phyloP scores from a whole-genome alignment of 202 grass and related monocot genomes.

The Eragrostis tef region DNA sequence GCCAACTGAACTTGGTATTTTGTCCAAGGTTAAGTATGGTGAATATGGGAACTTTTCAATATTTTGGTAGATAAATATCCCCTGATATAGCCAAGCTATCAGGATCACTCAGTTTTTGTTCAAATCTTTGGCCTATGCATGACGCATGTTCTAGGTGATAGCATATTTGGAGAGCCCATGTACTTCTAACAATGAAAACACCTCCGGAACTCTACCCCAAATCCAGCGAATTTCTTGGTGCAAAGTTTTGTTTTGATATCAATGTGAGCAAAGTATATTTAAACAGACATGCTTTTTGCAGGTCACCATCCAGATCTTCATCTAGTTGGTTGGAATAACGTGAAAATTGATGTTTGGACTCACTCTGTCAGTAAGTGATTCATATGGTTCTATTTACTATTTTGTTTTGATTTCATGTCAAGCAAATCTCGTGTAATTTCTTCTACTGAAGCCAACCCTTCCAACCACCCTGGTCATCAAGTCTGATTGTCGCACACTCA shows the following conservation, averaged over 20 bases:
- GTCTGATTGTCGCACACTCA: neutral
- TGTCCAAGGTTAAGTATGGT: conserved; percentile 4
- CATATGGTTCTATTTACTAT: conserved; percentile 16
- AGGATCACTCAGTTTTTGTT: conserved; percentile 18
- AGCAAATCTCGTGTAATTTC: neutral
- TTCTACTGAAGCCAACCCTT: conserved; percentile 22
- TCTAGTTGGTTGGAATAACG: conserved; percentile 90
- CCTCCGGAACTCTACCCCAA: neutral
- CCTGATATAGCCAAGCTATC: conserved; percentile 17
- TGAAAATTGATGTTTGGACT: conserved; percentile 91
- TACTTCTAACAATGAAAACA: neutral
- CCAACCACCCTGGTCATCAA: conserved; percentile 7
- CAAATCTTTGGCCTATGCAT: neutral
- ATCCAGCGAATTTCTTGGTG: conserved; percentile 16
- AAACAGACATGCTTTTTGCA: conserved; percentile 49
- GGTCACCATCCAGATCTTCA: conserved; percentile 98
- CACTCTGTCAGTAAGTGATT: conserved; percentile 79
- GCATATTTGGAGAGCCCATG: neutral
- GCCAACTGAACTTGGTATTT: conserved; percentile 4
- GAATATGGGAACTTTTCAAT: conserved; percentile 17
- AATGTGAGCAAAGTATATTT: conserved; percentile 24
- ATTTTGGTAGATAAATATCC: conserved; percentile 38
- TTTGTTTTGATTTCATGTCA: conserved; percentile 41
- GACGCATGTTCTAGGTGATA: conserved; percentile 18
- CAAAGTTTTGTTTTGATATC: neutral